Conservation (phyloP, 2,329 filamentous ascomycete species). For the Lasiodiplodia citricola region DNA sequence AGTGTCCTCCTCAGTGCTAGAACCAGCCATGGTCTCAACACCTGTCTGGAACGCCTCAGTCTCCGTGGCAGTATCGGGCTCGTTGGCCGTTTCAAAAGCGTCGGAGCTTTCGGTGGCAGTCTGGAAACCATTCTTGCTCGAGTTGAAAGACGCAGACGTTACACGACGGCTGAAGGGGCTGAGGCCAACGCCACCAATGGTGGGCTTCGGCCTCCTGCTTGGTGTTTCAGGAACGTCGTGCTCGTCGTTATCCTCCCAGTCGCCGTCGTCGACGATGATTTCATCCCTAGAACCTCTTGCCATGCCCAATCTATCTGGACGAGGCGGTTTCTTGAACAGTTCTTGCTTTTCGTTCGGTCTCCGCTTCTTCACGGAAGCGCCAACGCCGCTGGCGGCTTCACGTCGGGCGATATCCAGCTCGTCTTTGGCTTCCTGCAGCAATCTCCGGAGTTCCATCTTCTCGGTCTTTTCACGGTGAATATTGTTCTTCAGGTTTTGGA, state of each 20-base stretch:
- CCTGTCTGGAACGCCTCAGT: slow-evolving; percentile 96
- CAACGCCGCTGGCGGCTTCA: slow-evolving; percentile 54
- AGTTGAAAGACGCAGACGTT: slow-evolving; percentile 42
- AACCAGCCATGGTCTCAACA: slow-evolving; percentile 71
- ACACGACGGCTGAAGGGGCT: slow-evolving; percentile 36
- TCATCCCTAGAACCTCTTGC: slow-evolving; percentile 66
- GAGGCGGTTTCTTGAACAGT: slow-evolving; percentile 76
- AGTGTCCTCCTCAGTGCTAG: slow-evolving; percentile 79
- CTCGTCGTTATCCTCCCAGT: slow-evolving; percentile 85
- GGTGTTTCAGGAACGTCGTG: slow-evolving; percentile 56
- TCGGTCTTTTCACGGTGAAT: slow-evolving; percentile 98
- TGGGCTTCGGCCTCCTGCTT: slow-evolving; percentile 47
- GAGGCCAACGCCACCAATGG: slow-evolving; percentile 29
- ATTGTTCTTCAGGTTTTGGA: slow-evolving; percentile 92
- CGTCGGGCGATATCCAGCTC: slow-evolving; percentile 76
- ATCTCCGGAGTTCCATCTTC: slow-evolving; percentile 91
- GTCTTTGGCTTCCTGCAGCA: slow-evolving; percentile 93
- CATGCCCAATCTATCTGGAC: slow-evolving; percentile 72
- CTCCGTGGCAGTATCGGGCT: slow-evolving; percentile 75
- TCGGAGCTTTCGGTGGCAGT: slow-evolving; percentile 70
- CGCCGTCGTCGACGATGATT: slow-evolving; percentile 76
- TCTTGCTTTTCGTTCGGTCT: slow-evolving; percentile 60
- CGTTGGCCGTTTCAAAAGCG: slow-evolving; percentile 76
- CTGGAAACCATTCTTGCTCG: slow-evolving; percentile 72
- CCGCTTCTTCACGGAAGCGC: slow-evolving; percentile 59